Conservation (phyloP, 1,284 basidiomycete genomes). For the Fomitopsis pinicola region DNA sequence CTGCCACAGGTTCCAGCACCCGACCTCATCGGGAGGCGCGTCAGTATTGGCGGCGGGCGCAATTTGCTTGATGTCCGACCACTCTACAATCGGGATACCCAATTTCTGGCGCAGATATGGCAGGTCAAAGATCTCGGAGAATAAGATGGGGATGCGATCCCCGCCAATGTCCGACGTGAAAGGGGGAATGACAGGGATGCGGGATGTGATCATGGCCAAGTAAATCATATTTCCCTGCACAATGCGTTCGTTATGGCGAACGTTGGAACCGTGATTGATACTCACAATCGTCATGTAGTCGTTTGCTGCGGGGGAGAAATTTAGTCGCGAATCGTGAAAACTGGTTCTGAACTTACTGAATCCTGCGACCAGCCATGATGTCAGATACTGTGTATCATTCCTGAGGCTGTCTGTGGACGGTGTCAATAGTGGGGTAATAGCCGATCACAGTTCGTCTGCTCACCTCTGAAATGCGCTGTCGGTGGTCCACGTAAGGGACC, state of each 20-base stretch:
- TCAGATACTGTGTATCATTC: constrained; percentile 53
- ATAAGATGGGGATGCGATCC: constrained; percentile 24
- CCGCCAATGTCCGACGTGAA: constrained; percentile 57
- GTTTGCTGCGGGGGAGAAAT: constrained; percentile 40
- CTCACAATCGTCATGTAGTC: constrained; percentile 61
- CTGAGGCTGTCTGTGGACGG: constrained; percentile 41
- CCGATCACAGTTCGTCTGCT: background rate
- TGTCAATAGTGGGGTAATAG: background rate
- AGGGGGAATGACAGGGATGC: constrained; percentile 55
- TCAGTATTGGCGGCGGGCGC: constrained; percentile 11
- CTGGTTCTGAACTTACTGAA: constrained; percentile 47
- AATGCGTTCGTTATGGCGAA: background rate
- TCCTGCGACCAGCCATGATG: constrained; percentile 60
- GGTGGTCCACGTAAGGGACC: constrained; percentile 34
- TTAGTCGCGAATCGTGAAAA: background rate
- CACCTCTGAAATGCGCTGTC: constrained; percentile 45
- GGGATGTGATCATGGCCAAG: constrained; percentile 53
- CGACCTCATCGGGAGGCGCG: constrained; percentile 43
- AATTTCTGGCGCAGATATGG: constrained; percentile 30
- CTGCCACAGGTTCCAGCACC: constrained; percentile 63
- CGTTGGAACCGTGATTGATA: background rate
- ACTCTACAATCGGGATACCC: constrained; percentile 31
- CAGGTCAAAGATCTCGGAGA: constrained; percentile 38
- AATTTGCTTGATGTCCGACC: constrained; percentile 32
- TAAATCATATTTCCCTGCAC: constrained; percentile 59